These are phyloP conservation scores for Yamadazyma spencermartinsiae DNA, from an alignment of 1,139 yeast species.

Conservation along the genomic window DNA sequence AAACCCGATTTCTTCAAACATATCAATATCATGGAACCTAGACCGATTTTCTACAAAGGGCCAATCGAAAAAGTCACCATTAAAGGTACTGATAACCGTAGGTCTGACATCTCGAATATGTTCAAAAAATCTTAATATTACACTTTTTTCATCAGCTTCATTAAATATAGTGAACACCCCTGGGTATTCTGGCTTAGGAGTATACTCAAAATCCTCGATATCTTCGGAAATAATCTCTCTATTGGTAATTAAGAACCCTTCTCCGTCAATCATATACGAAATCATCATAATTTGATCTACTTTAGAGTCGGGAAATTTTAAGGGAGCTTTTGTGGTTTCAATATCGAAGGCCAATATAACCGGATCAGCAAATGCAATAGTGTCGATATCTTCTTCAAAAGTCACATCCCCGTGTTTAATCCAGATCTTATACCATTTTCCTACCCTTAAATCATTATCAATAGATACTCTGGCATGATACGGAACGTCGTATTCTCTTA, in stretches of 20 bases:
- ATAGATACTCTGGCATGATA: slow-evolving; percentile 95
- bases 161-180: slow-evolving; percentile 90
- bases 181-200: slow-evolving; percentile 95
- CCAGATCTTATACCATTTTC: slow-evolving; percentile 91
- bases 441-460: slow-evolving; percentile 82
- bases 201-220: slow-evolving; percentile 94
- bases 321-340: slow-evolving; percentile 95
- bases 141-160: slow-evolving; percentile 79
- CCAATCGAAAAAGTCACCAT: slow-evolving; percentile 99
- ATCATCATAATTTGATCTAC: slow-evolving; percentile 99
- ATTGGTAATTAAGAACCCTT: slow-evolving; percentile 90
- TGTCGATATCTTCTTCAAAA: slow-evolving; percentile 65
- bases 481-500: slow-evolving; percentile 94
- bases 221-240: slow-evolving; percentile 93
- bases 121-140: slow-evolving; percentile 76
- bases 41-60: slow-evolving; percentile 95
- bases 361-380: slow-evolving; percentile 95
- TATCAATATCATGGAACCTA: slow-evolving; percentile 75
- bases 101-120: slow-evolving; percentile 88
- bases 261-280: slow-evolving; percentile 98
- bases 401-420: slow-evolving; percentile 57
- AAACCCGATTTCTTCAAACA: slow-evolving; percentile 95
- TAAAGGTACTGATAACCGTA: slow-evolving; percentile 93
- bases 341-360: slow-evolving; percentile 96
- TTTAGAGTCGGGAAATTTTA: slow-evolving; percentile 91